phyloP scores from a whole-genome alignment of 2,329 filamentous ascomycete genomes.

The Talaromyces sp. region DNA sequence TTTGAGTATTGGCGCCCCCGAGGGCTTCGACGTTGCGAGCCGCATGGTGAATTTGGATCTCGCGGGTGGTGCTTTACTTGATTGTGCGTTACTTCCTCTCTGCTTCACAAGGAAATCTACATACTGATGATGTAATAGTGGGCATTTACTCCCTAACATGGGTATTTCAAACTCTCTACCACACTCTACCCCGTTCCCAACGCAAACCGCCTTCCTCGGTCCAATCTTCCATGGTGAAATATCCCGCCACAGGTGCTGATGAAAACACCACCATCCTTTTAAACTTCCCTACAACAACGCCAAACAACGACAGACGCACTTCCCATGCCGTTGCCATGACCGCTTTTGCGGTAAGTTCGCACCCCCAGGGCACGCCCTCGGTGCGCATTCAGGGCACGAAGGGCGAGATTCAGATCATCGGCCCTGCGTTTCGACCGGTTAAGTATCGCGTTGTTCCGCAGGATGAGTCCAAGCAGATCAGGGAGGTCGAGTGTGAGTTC shows the following conservation, averaged over 20 bases:
- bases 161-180: constrained; percentile 86
- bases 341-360: constrained; percentile 57
- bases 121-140: constrained; percentile 38
- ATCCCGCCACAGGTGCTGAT: constrained; percentile 68
- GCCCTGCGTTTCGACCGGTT: constrained; percentile 66
- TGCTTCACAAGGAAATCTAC: not conserved
- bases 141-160: constrained; percentile 87
- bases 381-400: constrained; percentile 76
- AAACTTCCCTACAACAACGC: constrained; percentile 62
- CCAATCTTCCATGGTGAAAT: constrained; percentile 66
- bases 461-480: not conserved
- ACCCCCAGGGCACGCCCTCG: constrained; percentile 57
- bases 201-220: constrained; percentile 65
- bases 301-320: constrained; percentile 47
- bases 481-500: constrained; percentile 39
- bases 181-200: constrained; percentile 61
- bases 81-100: constrained; percentile 45
- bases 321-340: constrained; percentile 68
- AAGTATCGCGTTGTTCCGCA: constrained; percentile 61
- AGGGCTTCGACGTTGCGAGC: constrained; percentile 57
- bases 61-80: constrained; percentile 76
- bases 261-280: constrained; percentile 74
- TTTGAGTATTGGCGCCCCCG: constrained; percentile 61
- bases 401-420: constrained; percentile 77
- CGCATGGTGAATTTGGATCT: constrained; percentile 81